A percentile compares a stretch with the other conserved stretches of the same genome.
Evolutionary conservation across 1,284 basidiomycete species (phyloP).

Genomic region (Cryptococcus sp.): DNA sequence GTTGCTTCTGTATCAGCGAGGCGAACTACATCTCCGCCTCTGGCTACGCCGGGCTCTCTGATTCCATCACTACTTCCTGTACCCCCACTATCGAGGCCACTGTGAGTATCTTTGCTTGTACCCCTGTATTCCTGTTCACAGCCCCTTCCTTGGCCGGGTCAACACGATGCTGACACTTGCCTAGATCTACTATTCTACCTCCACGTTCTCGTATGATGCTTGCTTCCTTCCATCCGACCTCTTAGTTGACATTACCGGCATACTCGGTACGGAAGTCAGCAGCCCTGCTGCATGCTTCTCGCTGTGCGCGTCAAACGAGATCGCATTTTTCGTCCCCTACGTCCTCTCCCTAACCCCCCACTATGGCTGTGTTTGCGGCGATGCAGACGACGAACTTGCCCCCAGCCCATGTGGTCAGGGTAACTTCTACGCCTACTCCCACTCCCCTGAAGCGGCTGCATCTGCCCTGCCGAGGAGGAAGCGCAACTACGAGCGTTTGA

Average conservation of each 20-base stretch:
- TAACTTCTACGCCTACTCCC: slow-evolving; percentile 7
- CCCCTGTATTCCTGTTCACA: too few relatives aligned
- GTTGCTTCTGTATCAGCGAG: too few relatives aligned
- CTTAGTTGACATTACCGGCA: slow-evolving; percentile 3
- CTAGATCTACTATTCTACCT: background rate
- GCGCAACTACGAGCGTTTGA: background rate
- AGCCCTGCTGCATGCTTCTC: slow-evolving; percentile 10
- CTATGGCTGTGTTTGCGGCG: slow-evolving; percentile 14
- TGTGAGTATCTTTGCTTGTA: too few relatives aligned
- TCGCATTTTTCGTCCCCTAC: slow-evolving; percentile 7
- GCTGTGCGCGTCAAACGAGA: background rate
- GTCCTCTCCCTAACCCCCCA: background rate
- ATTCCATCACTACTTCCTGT: too few relatives aligned
- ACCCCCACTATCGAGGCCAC: too few relatives aligned
- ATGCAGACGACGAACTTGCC: background rate
- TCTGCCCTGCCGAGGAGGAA: slow-evolving; percentile 7
- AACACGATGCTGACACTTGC: background rate
- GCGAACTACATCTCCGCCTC: too few relatives aligned
- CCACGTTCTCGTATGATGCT: slow-evolving; percentile 6
- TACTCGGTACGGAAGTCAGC: background rate
- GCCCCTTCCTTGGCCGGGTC: too few relatives aligned
- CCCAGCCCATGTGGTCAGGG: slow-evolving; percentile 1
- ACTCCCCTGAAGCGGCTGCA: slow-evolving; percentile 7
- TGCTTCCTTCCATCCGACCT: slow-evolving; percentile 3
- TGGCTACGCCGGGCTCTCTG: too few relatives aligned